phyloP scores from a whole-genome alignment of 2,329 filamentous ascomycete species.

The Fusarium sp. region DNA sequence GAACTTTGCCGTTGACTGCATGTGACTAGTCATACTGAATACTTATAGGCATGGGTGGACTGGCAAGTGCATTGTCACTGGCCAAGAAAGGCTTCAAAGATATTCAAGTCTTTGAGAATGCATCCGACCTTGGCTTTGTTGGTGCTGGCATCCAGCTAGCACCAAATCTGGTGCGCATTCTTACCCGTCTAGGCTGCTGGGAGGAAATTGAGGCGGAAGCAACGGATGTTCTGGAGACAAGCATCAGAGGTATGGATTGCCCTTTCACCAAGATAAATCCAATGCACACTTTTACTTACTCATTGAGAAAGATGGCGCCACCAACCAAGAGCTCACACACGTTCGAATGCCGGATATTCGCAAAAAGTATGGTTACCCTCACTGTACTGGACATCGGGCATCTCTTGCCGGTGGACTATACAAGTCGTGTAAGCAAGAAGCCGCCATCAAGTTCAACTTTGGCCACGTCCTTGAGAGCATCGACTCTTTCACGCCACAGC shows the following conservation, averaged over 20 bases:
- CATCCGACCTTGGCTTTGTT: slow-evolving; percentile 80
- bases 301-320: slow-evolving; percentile 68
- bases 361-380: slow-evolving; percentile 77
- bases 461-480: slow-evolving; percentile 67
- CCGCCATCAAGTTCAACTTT: slow-evolving; percentile 77
- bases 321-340: slow-evolving; percentile 75
- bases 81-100: slow-evolving; percentile 81
- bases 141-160: slow-evolving; percentile 87
- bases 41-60: slow-evolving; percentile 79
- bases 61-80: slow-evolving; percentile 77
- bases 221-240: slow-evolving; percentile 76
- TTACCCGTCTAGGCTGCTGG: slow-evolving; percentile 80
- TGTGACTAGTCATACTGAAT: background rate
- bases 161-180: slow-evolving; percentile 83
- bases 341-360: slow-evolving; percentile 77
- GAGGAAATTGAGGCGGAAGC: slow-evolving; percentile 79
- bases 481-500: slow-evolving; percentile 68
- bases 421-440: slow-evolving; percentile 73
- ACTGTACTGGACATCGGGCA: slow-evolving; percentile 83
- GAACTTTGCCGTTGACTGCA: background rate
- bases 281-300: background rate
- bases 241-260: slow-evolving; percentile 63
- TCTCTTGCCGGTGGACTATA: slow-evolving; percentile 77
- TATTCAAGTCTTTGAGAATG: slow-evolving; percentile 80
- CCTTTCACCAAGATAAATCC: background rate